phyloP scores from a whole-genome alignment of 257 asterid genomes.

The Rauvolfia tetraphylla region DNA sequence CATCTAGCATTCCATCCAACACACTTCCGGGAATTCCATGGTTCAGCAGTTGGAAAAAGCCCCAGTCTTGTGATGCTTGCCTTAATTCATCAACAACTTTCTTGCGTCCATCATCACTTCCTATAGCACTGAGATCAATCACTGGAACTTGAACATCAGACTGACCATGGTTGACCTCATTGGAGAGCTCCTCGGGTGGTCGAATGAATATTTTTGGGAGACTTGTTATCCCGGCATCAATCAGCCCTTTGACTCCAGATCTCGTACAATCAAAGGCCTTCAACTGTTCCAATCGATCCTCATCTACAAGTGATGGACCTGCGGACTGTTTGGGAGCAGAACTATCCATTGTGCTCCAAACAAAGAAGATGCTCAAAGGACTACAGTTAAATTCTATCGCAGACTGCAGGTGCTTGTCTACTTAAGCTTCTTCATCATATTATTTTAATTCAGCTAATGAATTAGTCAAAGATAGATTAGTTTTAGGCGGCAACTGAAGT shows the following conservation, averaged over 20 bases:
- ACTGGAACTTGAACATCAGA: slow-evolving; percentile 38
- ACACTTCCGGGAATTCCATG: slow-evolving; percentile 49
- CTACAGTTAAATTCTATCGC: background rate
- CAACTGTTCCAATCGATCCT: slow-evolving; percentile 19
- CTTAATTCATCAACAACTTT: slow-evolving; percentile 26
- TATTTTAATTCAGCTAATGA: background rate
- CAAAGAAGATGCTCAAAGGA: background rate
- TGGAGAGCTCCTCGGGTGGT: slow-evolving; percentile 35
- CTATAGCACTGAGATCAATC: slow-evolving; percentile 38
- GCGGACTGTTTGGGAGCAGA: background rate
- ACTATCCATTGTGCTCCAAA: slow-evolving; percentile 11
- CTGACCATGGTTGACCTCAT: slow-evolving; percentile 20
- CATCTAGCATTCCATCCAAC: slow-evolving; percentile 50
- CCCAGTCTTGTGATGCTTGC: slow-evolving; percentile 56
- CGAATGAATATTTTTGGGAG: slow-evolving; percentile 33
- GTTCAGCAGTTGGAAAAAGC: slow-evolving; percentile 58
- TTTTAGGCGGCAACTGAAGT: too few relatives aligned
- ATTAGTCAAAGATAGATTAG: slow-evolving; percentile 2
- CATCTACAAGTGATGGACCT: background rate
- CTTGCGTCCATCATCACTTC: slow-evolving; percentile 13
- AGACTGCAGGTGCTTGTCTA: background rate
- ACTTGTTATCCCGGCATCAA: slow-evolving; percentile 24
- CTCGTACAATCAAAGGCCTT: slow-evolving; percentile 28
- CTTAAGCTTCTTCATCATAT: background rate
- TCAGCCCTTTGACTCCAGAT: slow-evolving; percentile 35